A percentile compares a stretch with the other conserved stretches of the same genome.
Evolutionary conservation across 2,329 filamentous ascomycete species (phyloP).

Genomic region (Pseudogymnoascus sp.): DNA sequence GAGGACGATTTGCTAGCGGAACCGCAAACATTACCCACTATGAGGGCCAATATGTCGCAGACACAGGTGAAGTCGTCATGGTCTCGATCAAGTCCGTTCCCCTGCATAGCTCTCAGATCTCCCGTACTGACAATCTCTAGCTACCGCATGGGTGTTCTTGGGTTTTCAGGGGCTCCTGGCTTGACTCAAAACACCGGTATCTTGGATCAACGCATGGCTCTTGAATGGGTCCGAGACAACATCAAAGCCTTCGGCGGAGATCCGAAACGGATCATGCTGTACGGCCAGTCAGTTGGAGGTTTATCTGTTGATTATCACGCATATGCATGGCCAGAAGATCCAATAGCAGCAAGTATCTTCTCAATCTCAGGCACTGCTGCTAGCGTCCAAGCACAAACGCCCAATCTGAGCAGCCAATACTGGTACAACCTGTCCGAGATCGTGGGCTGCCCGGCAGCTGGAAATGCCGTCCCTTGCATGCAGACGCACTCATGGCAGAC

Average conservation of each 20-base stretch:
- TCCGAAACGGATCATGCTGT: slow-evolving; percentile 25
- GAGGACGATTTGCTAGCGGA: slow-evolving; percentile 36
- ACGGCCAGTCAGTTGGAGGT: slow-evolving; percentile 23
- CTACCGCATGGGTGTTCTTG: slow-evolving; percentile 32
- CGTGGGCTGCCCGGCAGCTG: slow-evolving; percentile 22
- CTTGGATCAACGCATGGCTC: slow-evolving; percentile 49
- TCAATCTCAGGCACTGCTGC: slow-evolving; percentile 27
- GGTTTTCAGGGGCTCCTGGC: slow-evolving; percentile 13
- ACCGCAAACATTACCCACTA: slow-evolving; percentile 34
- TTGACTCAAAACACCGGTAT: slow-evolving; percentile 36
- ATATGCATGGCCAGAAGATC: slow-evolving; percentile 18
- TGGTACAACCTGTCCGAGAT: slow-evolving; percentile 23
- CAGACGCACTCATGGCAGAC: slow-evolving; percentile 20
- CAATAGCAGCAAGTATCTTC: slow-evolving; percentile 23
- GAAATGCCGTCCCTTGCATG: slow-evolving; percentile 18
- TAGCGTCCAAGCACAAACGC: slow-evolving; percentile 19
- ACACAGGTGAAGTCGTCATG: slow-evolving; percentile 37
- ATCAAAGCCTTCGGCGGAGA: slow-evolving; percentile 52
- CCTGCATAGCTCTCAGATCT: background rate
- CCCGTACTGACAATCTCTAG: slow-evolving; percentile 22
- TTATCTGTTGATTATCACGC: slow-evolving; percentile 18
- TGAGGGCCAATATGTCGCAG: slow-evolving; percentile 37
- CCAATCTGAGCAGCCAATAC: slow-evolving; percentile 10
- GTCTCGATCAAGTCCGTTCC: slow-evolving; percentile 40
- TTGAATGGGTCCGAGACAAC: slow-evolving; percentile 53